Percentiles rank a stretch among this genome's conserved stretches.
These are phyloP conservation scores for Hypoxylon lienhwacheense DNA, from an alignment of 495 filamentous ascomycete genomes.

Conservation along the genomic window DNA sequence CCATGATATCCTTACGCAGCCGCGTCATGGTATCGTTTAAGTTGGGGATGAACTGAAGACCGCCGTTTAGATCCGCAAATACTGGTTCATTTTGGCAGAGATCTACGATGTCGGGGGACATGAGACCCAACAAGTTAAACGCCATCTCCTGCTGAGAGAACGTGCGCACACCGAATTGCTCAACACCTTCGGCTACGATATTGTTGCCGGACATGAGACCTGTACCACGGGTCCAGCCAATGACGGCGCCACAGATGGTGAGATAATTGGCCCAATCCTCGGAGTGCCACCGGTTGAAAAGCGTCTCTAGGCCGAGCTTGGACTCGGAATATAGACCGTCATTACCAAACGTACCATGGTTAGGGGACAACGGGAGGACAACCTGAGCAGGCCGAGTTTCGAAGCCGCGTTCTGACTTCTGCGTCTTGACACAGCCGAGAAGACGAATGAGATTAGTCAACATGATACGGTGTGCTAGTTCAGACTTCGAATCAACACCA, in stretches of 20 bases:
- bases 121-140: conserved; percentile 95
- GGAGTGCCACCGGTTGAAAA: conserved; percentile 98
- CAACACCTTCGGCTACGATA: conserved; percentile 93
- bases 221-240: conserved; percentile 98
- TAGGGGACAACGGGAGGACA: conserved; percentile 92
- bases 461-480: conserved; percentile 99
- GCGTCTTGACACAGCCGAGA: conserved; percentile 83
- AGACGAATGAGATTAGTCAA: conserved; percentile 93
- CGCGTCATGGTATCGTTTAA: conserved; percentile 92
- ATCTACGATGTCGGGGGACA: conserved; percentile 92
- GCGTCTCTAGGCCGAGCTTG: conserved; percentile 92
- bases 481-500: conserved; percentile 94
- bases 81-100: conserved; percentile 95
- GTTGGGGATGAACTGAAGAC: conserved; percentile 95
- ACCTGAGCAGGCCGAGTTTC: conserved; percentile 96
- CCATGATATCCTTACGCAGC: conserved; percentile 86
- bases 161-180: conserved; percentile 93
- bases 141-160: conserved; percentile 99
- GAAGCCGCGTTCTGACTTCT: conserved; percentile 83
- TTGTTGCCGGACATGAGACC: conserved; percentile 99
- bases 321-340: conserved; percentile 98
- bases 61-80: conserved; percentile 95
- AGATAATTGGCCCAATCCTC: conserved; percentile 98
- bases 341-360: conserved; percentile 97
- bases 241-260: conserved; percentile 97